phyloP scores from a whole-genome alignment of 1,284 basidiomycete genomes.

The Takashimella tepidaria region DNA sequence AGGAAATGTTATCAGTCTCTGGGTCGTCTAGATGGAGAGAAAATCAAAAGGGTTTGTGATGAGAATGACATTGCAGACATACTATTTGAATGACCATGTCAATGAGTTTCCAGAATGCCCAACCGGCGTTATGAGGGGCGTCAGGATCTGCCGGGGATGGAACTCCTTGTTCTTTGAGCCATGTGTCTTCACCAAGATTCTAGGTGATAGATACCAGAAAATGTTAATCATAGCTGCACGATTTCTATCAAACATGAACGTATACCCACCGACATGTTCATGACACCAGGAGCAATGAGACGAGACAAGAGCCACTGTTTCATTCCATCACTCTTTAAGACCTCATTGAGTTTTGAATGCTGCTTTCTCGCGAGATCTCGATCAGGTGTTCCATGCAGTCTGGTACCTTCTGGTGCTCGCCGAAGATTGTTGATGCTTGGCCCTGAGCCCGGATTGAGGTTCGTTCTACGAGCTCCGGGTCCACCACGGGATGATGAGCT shows the following conservation, averaged over 20 bases:
- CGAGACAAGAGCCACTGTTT: conserved; percentile 40
- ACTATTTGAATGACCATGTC: conserved; percentile 35
- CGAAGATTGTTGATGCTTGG: conserved; percentile 11
- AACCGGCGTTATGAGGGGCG: conserved; percentile 33
- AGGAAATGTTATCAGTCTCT: background rate
- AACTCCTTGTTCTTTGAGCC: conserved; percentile 39
- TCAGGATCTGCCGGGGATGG: conserved; percentile 39
- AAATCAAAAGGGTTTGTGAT: background rate
- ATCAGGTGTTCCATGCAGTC: conserved; percentile 7
- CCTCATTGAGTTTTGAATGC: conserved; percentile 30
- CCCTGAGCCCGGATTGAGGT: background rate
- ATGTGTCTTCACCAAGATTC: conserved; percentile 34
- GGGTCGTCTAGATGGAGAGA: background rate
- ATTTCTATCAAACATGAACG: background rate
- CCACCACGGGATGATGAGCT: background rate
- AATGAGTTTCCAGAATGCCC: conserved; percentile 42
- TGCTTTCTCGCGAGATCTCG: conserved; percentile 14
- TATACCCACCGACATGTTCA: conserved; percentile 41
- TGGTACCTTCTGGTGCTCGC: conserved; percentile 19
- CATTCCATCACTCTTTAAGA: conserved; percentile 35
- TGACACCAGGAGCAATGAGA: conserved; percentile 29
- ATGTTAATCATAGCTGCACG: background rate
- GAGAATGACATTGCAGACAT: too few species aligned
- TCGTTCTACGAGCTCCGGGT: background rate
- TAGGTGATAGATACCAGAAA: too few species aligned